Conservation (phyloP, 371 early-diverging fungal genomes). For the Apophysomyces ossiformis region DNA sequence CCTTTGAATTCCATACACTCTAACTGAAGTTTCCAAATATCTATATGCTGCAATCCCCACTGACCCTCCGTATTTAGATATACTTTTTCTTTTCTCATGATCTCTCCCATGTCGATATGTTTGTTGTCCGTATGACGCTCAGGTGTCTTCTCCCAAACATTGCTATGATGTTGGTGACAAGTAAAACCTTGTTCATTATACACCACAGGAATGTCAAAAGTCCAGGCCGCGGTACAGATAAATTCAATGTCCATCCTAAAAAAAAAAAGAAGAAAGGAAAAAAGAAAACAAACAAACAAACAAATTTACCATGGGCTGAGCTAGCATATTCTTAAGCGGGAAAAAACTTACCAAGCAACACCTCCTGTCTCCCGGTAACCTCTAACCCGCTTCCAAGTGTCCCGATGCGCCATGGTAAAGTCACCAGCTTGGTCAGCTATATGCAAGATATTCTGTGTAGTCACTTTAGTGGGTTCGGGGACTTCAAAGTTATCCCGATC, state of each 20-base stretch:
- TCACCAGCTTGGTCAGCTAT: slow-evolving; percentile 51
- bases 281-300: no score
- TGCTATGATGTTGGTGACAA: slow-evolving; percentile 49
- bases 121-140: slow-evolving; percentile 35
- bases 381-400: slow-evolving; percentile 42
- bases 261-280: no score
- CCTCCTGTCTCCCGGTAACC: slow-evolving; percentile 52
- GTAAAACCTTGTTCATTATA: slow-evolving; percentile 38
- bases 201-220: slow-evolving; percentile 37
- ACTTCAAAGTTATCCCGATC: slow-evolving; percentile 43
- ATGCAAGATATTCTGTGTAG: slow-evolving; percentile 29
- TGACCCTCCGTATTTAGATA: slow-evolving; percentile 38
- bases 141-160: slow-evolving; percentile 40
- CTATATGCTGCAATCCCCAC: slow-evolving; percentile 43
- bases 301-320: not conserved
- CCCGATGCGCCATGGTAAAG: slow-evolving; percentile 51
- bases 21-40: slow-evolving; percentile 45
- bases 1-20: slow-evolving; percentile 46
- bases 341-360: slow-evolving; percentile 39
- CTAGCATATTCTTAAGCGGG: not conserved
- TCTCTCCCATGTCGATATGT: slow-evolving; percentile 27
- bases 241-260: slow-evolving; percentile 51
- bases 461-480: slow-evolving; percentile 27
- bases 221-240: slow-evolving; percentile 43
- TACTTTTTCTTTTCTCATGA: slow-evolving; percentile 27